These are phyloP conservation scores for Argentina anserina DNA, from an alignment of 306 rosid species.

Conservation along the genomic window DNA sequence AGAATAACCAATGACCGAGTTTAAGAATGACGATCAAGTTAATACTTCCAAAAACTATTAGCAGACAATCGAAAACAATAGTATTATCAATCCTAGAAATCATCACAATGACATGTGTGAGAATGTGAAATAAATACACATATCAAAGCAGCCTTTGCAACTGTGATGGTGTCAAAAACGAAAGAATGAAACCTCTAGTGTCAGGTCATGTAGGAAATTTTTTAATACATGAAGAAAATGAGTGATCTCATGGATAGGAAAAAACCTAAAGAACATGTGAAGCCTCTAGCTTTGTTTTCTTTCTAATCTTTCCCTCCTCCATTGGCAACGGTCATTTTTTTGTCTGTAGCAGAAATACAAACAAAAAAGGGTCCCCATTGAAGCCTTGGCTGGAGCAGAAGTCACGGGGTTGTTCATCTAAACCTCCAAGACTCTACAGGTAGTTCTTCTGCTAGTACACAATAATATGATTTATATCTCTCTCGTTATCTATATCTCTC, in stretches of 20 bases:
- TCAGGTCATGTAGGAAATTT: background rate
- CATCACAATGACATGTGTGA: background rate
- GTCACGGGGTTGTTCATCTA: slow-evolving; percentile 54
- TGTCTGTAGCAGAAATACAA: slow-evolving; percentile 10
- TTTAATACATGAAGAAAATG: background rate
- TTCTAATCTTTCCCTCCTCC: slow-evolving; percentile 8
- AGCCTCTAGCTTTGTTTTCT: background rate
- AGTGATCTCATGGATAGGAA: background rate
- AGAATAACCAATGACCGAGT: background rate
- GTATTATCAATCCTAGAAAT: background rate
- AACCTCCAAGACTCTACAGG: slow-evolving; percentile 17
- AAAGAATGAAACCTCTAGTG: background rate
- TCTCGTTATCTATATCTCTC: slow-evolving; percentile 1
- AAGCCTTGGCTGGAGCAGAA: background rate
- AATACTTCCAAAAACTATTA: background rate
- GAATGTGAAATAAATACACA: background rate
- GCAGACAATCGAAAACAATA: background rate
- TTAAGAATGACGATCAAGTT: background rate
- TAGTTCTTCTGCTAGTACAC: background rate
- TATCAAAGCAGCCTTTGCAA: background rate
- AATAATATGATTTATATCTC: background rate
- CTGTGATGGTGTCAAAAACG: background rate
- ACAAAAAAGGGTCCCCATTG: slow-evolving; percentile 13
- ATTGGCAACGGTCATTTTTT: slow-evolving; percentile 4
- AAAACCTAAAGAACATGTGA: background rate